phyloP scores from a whole-genome alignment of 2,329 filamentous ascomycete species.

The Colletotrichum lini region DNA sequence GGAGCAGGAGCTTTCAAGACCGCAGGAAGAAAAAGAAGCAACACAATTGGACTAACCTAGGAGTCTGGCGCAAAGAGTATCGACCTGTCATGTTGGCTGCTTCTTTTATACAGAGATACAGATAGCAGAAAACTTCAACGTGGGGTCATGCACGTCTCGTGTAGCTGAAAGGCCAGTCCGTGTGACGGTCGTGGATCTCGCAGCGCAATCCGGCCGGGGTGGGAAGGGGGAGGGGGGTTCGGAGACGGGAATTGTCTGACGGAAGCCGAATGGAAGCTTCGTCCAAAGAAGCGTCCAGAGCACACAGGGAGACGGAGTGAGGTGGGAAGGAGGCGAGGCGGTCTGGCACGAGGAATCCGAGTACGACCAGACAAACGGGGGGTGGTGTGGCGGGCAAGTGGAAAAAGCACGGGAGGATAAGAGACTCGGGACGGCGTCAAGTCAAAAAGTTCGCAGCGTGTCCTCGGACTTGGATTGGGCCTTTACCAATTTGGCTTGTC shows the following conservation, averaged over 20 bases:
- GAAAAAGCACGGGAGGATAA: constrained; percentile 19
- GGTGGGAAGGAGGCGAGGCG: constrained; percentile 13
- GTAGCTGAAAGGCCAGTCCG: constrained; percentile 35
- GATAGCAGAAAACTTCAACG: constrained; percentile 15
- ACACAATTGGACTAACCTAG: constrained; percentile 49
- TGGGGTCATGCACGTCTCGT: constrained; percentile 42
- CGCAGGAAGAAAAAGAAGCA: not conserved
- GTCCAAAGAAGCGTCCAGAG: constrained; percentile 18
- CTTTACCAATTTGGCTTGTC: constrained; percentile 8
- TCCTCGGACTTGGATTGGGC: constrained; percentile 32
- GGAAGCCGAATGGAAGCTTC: constrained; percentile 7
- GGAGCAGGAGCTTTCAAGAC: constrained; percentile 19
- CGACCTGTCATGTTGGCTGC: constrained; percentile 52
- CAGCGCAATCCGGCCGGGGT: constrained; percentile 21
- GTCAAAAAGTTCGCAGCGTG: constrained; percentile 33
- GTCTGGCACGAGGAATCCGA: constrained; percentile 33
- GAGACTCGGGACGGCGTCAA: constrained; percentile 27
- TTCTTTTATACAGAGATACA: constrained; percentile 31
- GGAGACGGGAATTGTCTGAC: constrained; percentile 12
- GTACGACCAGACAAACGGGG: constrained; percentile 34
- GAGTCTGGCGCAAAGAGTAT: constrained; percentile 57
- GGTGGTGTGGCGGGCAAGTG: constrained; percentile 14
- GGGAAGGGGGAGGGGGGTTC: constrained; percentile 18
- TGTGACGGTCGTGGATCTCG: constrained; percentile 28
- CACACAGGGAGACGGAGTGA: constrained; percentile 29